Base-by-base conservation (phyloP, 345 rosid genomes). In the Carallia pectinifolia region DNA sequence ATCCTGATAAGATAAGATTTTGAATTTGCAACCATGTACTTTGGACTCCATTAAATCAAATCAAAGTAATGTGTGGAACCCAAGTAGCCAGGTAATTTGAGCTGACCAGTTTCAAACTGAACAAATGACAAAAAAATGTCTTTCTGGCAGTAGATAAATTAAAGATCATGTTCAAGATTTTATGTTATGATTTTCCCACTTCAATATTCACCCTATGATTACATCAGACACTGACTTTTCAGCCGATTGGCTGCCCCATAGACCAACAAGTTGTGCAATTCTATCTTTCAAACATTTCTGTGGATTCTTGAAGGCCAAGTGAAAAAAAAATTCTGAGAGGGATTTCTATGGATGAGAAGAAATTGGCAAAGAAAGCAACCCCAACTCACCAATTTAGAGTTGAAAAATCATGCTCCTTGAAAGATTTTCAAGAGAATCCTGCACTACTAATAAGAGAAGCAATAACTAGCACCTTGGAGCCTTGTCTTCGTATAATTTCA, bases 211-310 rank as follows among this genome's bases (percentile, higher is more conserved):
- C 47, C 34, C 39, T 15, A 65, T 60, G 5, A 44, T 67, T 70
- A 70, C 67, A 56, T 76, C 71, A 70, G 76, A 78, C 66, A 73
- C 61, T 44, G 71, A 83, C 79, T 56, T 68, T 61, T 65, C 71
- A 61, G 15, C n/a, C 53, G 9, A 23, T 64, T 40, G 40, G 61
- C 31, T 27, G 12, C 66, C 30, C 66, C 30, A 19, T 16, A 31
- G 44, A 16, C 30, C 48, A 39, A 4, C 53, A 56, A 33, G 30
- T 61, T 48, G 16, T 17, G 34, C 37, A 6, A 19, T 50, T 52
- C 39, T 15, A 23, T 55, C n/a, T 73, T 27, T 59, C 64, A 52
- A 40, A 47, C 67, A 48, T 54, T 66, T 56, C 60, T 9, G 6
- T 29, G 62, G 60, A 62, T 67, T 76, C 50, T 36, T 30, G 3